Conservation (phyloP, 2,329 filamentous ascomycete species). For the Pseudocercospora ulei region DNA sequence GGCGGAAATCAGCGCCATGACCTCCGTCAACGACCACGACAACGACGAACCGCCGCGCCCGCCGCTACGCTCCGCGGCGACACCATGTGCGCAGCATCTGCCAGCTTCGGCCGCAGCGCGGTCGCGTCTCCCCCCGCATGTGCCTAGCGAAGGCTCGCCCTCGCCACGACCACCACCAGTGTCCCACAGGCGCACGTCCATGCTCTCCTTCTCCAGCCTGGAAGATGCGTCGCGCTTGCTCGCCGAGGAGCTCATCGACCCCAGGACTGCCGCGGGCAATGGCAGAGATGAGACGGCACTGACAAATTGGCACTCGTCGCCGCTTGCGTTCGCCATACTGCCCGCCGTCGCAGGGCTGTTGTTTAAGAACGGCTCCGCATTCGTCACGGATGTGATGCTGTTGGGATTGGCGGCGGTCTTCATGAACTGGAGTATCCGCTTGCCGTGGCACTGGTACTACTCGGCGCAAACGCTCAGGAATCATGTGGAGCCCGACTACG, state of each 20-base stretch:
- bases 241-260: constrained; percentile 58
- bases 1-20: constrained; percentile 9
- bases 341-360: constrained; percentile 77
- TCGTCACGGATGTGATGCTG: constrained; percentile 77
- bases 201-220: constrained; percentile 65
- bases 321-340: constrained; percentile 70
- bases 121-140: constrained; percentile 21
- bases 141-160: constrained; percentile 19
- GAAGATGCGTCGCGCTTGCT: constrained; percentile 57
- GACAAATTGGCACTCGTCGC: constrained; percentile 68
- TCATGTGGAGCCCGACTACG: constrained; percentile 18
- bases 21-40: constrained; percentile 10
- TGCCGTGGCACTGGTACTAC: constrained; percentile 65
- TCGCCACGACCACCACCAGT: constrained; percentile 25
- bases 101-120: constrained; percentile 18
- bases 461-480: constrained; percentile 37
- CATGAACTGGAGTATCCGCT: constrained; percentile 80
- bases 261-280: constrained; percentile 26
- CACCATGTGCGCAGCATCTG: constrained; percentile 1
- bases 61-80: constrained; percentile 10
- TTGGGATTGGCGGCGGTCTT: constrained; percentile 73
- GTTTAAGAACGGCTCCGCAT: constrained; percentile 71
- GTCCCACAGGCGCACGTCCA: constrained; percentile 59
- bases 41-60: constrained; percentile 4
- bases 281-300: constrained; percentile 44